Evolutionary conservation across 1,139 yeast genomes (phyloP), one percentile per base, ranked within the genome.

Genomic region (Diutina scorzettiae): DNA sequence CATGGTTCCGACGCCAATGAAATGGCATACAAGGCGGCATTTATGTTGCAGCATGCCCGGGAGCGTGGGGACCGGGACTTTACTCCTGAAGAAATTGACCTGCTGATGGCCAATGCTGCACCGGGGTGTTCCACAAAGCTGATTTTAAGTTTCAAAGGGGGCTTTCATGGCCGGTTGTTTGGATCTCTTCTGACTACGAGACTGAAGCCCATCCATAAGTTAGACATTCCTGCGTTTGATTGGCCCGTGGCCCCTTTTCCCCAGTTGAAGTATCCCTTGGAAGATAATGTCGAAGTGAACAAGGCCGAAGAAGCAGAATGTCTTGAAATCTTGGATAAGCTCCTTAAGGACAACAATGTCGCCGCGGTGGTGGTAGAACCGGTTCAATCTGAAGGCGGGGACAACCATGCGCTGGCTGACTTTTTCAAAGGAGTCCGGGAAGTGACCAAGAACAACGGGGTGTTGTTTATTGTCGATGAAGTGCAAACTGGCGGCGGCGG

Each of bases 401-500:
- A 82, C 62, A 81, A 81, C 68, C 94, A 82, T 57, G 93, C 83
- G 12, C 76, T 86, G 33, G 69, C 75, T 25, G 72, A 63, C 33
- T 83, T 81, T 63, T 81, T 82, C 81, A 89, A 81, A 61, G 83
- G 85, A 37, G 66, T 82, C 51, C 77, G 89, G 59, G 80, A 77
- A 51, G 59, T 83, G 52, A 80, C 91, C 46, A 61, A 75, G 57
- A 75, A 78, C 57, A 65, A 80, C 59, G 81, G 75, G 46, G 76
- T 82, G 42, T 69, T 81, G 50, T 63, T 82, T 66, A 83, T 83
- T 51, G 76, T 81, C 47, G 93, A 83, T 57, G 93, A 82, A 63
- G 94, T 82, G 45, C 94, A 82, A 64, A 83, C 93, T 44, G 94
- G 94, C 57, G 83, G 82, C 45, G 93, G 86, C 53, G 89, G 89